A percentile compares a stretch with the other conserved stretches of the same genome.
phyloP scores from a whole-genome alignment of 352 stramenopile species.

The Globisporangium nodosum region DNA sequence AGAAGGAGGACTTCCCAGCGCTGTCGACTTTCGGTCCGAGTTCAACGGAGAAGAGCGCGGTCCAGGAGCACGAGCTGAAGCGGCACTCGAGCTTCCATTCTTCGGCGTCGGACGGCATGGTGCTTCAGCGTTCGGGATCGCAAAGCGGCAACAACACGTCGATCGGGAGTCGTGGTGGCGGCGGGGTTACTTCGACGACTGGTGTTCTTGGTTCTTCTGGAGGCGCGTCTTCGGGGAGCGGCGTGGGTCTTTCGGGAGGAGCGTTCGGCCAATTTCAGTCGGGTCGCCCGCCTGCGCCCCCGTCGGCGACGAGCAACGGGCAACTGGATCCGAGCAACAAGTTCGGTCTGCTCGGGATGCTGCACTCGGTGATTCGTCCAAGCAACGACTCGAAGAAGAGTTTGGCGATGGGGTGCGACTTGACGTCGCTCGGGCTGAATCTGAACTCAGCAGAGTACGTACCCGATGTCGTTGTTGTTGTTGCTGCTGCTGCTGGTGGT shows the following conservation, averaged over 20 bases:
- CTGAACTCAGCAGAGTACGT: constrained; percentile 81
- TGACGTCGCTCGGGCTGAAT: constrained; percentile 80
- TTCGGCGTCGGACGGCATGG: constrained; percentile 55
- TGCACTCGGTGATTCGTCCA: constrained; percentile 70
- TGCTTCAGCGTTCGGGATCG: constrained; percentile 35
- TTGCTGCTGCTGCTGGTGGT: constrained; percentile 1
- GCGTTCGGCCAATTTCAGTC: constrained; percentile 56
- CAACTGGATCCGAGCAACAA: constrained; percentile 67
- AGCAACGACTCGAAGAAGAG: constrained; percentile 70
- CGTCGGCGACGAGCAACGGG: constrained; percentile 21
- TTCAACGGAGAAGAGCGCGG: constrained; percentile 46
- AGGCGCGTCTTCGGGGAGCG: constrained; percentile 18
- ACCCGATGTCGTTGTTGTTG: neutral
- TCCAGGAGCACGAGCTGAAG: constrained; percentile 49
- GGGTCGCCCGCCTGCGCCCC: constrained; percentile 9
- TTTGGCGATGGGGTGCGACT: constrained; percentile 69
- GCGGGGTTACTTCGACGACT: neutral
- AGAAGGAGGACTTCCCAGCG: constrained; percentile 84
- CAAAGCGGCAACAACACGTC: constrained; percentile 40
- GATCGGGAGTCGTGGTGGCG: constrained; percentile 42
- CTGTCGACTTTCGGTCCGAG: constrained; percentile 57
- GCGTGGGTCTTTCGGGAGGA: constrained; percentile 50
- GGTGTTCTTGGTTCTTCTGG: constrained; percentile 7
- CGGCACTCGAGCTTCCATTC: constrained; percentile 68
- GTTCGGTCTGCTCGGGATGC: constrained; percentile 77